phyloP scores from a whole-genome alignment of 2,329 filamentous ascomycete genomes.

The Aureobasidium sp. region DNA sequence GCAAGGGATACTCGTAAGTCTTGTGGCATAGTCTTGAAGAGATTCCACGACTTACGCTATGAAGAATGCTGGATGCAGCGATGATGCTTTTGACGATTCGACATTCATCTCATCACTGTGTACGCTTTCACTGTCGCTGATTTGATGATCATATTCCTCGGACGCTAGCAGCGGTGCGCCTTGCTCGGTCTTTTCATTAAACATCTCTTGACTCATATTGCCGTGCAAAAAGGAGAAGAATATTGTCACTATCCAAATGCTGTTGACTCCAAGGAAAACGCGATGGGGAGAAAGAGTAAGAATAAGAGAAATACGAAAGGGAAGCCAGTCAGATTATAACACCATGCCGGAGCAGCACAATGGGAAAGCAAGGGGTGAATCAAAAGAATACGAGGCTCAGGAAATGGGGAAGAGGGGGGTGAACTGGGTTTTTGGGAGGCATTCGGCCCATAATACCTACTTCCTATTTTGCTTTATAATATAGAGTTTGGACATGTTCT shows the following conservation, averaged over 20 bases:
- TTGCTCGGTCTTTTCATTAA: slow-evolving; percentile 13
- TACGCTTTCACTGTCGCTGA: slow-evolving; percentile 7
- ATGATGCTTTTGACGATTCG: background rate
- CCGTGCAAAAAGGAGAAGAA: background rate
- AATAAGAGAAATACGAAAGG: background rate
- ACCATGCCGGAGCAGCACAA: background rate
- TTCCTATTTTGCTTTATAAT: no score
- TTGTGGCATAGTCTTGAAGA: background rate
- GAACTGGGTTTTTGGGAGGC: slow-evolving; percentile 10
- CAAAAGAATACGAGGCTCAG: background rate
- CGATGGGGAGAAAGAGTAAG: background rate
- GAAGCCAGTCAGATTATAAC: background rate
- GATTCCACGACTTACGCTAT: slow-evolving; percentile 60
- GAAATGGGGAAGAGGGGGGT: no score
- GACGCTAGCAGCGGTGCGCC: slow-evolving; percentile 1
- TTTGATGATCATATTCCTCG: background rate
- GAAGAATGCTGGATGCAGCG: slow-evolving; percentile 76
- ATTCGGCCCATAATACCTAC: no score
- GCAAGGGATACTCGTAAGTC: background rate
- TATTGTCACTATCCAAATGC: background rate
- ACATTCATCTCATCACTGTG: background rate
- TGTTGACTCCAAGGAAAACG: background rate
- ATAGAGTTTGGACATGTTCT: background rate
- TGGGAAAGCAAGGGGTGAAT: slow-evolving; percentile 1
- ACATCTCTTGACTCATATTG: background rate